Evolutionary conservation across 1,284 basidiomycete genomes (phyloP), one percentile per base, ranked within the genome.

Genomic region (Cryptococcus sp.): DNA sequence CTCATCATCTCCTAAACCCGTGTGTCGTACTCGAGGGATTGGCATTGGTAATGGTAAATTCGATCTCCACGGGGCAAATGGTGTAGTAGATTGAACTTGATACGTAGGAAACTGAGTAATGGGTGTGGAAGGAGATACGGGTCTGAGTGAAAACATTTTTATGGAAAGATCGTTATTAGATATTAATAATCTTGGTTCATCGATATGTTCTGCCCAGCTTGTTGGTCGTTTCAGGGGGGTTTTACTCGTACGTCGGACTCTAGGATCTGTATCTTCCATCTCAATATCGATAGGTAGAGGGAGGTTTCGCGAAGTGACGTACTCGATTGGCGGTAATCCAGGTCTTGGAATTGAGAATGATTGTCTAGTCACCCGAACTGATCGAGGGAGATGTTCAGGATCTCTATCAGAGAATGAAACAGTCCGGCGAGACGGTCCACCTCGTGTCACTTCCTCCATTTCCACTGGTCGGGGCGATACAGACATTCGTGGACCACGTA

Each of bases 151-250:
- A 45, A 70, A 74, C 60, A 75, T 66, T 45, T 72, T 73, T 49
- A 74, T 67, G 5, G 68, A 69, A 50, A 68, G 66, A 56, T 76
- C 74, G 50, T 76, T 76, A 59, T 74, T 76, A 16, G 66, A 70
- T 10, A 76, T 66, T 18, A 76, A 53, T 18, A 76, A 54, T 21
- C 74, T 54, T 0, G 74, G 72, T 52, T 73, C 71, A n/a, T 70
- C 64, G 2, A 40, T 14, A 28, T 28, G 28, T 28, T 28, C 28
- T 5, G 28, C 4, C 28, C 28, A 28, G 28, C 5, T 5, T 11
- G 28, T 28, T 5, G 28, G 28, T 11, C 28, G 28, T 28, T 28
- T 28, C 5, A 28, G 28, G 4, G 28, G 4, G 28, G 28, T 28
- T 28, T 28, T n/a, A n/a, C n/a, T n/a, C n/a, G n/a, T n/a, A n/a